Conservation (phyloP, 441 rosid genomes). For the Kokia cookei region DNA sequence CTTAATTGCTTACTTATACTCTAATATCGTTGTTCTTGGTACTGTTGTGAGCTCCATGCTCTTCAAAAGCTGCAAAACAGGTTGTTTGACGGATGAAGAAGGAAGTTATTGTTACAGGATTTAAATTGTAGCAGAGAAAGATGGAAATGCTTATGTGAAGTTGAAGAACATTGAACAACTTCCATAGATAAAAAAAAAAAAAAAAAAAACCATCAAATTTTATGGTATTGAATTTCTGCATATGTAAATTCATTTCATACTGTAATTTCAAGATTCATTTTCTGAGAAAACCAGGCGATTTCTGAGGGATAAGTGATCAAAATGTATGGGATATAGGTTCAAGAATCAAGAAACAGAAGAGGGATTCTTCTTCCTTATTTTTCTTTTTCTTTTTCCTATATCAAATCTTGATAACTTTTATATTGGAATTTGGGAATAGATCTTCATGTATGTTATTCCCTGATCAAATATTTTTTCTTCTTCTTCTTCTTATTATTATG, state of each 20-base stretch:
- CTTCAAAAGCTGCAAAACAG: constrained; percentile 37
- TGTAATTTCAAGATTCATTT: constrained; percentile 8
- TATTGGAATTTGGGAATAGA: background rate
- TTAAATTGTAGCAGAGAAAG: constrained; percentile 16
- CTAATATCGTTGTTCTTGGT: constrained; percentile 44
- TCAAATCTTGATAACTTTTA: background rate
- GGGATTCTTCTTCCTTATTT: background rate
- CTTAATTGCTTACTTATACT: constrained; percentile 46
- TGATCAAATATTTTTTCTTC: background rate
- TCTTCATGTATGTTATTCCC: background rate
- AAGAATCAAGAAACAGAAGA: background rate
- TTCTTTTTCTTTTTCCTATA: background rate
- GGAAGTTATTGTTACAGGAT: constrained; percentile 15
- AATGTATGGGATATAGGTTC: background rate
- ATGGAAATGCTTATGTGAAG: constrained; percentile 10
- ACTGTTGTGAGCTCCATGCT: constrained; percentile 38
- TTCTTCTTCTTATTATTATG: too few relatives aligned
- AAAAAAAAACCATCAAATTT: background rate
- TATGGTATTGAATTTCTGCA: background rate
- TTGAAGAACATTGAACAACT: constrained; percentile 20
- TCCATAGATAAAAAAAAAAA: background rate
- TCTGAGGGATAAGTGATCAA: background rate
- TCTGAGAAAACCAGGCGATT: background rate
- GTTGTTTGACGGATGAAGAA: constrained; percentile 10
- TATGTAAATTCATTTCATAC: background rate